Base-by-base conservation (phyloP, 2,329 filamentous ascomycete genomes). In the Penicillium sp. region DNA sequence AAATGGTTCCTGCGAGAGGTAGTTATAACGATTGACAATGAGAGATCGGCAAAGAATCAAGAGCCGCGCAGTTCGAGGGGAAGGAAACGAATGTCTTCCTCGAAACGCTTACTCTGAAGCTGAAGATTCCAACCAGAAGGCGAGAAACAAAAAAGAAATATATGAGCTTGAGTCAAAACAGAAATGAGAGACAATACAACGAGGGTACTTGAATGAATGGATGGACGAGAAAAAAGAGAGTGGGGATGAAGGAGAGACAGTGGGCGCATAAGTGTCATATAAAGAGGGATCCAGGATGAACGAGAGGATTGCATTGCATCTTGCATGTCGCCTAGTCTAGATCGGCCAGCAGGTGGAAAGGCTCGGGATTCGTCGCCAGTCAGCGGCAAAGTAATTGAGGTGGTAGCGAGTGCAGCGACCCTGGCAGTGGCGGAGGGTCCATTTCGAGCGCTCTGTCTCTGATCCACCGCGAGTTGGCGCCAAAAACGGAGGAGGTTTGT, bases 71-170 rank as follows among this genome's bases (percentile, higher is more conserved):
- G 46, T 46, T 52, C 43, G 38, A 58, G 56, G 51, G 46, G 46
- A 53, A 58, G 40, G 56, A 43, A 58, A 58, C 56, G 51, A 58
- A 52, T 40, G 56, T 54, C 46, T 49, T 53, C 56, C 35, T 54
- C 46, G 45, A 58, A 48, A 45, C 51, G 47, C 56, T 6, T 42
- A 48, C 43, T 58, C 51, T 50, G 45, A 21, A 16, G 35, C 30
- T 48, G 52, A 30, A 47, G 30, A 42, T 40, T 35, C 52, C 52
- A 55, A 55, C 52, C 52, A 55, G 45, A 24, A 21, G 20, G 18
- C 23, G 52, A 47, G 52, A 55, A 33, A 43, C 52, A 40, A 55
- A 28, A 53, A 47, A 11, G 24, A 26, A 18, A 55, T 55, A 47
- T 47, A 55, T 47, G 23, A 18, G 46, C 9, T 23, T 30, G 46